Base-by-base conservation (phyloP, 1,284 basidiomycete species). In the Vanrija pseudolonga region DNA sequence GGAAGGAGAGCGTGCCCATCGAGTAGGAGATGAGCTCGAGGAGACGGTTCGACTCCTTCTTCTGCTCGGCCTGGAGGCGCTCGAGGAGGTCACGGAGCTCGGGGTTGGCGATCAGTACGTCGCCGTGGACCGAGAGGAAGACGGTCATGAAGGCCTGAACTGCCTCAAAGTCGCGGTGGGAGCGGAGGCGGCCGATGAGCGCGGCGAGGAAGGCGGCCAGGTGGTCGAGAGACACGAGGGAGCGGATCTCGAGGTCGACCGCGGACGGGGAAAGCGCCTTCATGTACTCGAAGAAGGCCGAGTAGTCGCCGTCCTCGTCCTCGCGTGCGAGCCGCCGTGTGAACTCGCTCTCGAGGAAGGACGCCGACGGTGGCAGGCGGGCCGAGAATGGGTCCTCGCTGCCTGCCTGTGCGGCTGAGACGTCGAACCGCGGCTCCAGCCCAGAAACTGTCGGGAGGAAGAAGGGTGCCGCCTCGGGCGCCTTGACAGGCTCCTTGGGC, bases 391-490 rank as follows among this genome's bases (percentile, higher is more conserved):
- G 63, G 55, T 82, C 83, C 67, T 64, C 55, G 77, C 76, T 71
- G 77, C 79, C 72, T 11, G 59, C 47, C 28, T 59, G 63, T 26
- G 81, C 79, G 3, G 69, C 68, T 4, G 64, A 63, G 7, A 86
- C 68, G 22, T 84, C 86, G 70, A 94, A 94, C 17, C 88, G 82
- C 15, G 84, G 82, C 60, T 93, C 88, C 19, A 91, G 82, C 15
- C 90, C 91, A 15, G 90, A 83, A 3, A 97, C 77, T 1, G 90
- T 91, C 8, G 93, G 93, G 17, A 99, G 78, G 81, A 98, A 99
- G 81, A 99, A 99, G 0, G 96, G 96, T 1, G 93, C 95, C 58
- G 89, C 84, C 76, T 97, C 93, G 3, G 92, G 91, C 38, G 87
- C 89, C 77, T 98, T 97, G 4, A 92, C 92, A 0, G 92, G 83